Evolutionary conservation across 225 moss, liverwort and hornwort species (phyloP).

Genomic region (Lunularia cruciata): DNA sequence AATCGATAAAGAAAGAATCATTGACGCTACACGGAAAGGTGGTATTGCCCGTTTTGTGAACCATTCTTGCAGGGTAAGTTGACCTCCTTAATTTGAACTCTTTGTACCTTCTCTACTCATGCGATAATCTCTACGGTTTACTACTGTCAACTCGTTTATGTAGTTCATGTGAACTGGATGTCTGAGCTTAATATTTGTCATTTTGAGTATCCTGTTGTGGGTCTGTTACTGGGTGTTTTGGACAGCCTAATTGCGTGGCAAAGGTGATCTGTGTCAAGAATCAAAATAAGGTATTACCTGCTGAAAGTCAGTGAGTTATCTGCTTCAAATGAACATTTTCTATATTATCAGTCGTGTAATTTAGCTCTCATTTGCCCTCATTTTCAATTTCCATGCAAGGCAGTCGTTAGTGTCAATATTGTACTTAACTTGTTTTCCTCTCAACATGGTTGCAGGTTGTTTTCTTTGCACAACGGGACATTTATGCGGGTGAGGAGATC

Average conservation of each 20-base stretch:
- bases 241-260: conserved; percentile 94
- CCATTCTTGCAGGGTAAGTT: conserved; percentile 88
- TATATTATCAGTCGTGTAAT: no score
- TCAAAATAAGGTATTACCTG: conserved; percentile 81
- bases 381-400: not conserved
- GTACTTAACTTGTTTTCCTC: not conserved
- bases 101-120: no score
- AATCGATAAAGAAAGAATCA: conserved; percentile 91
- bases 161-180: no score
- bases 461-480: conserved; percentile 94
- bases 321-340: no score
- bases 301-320: no score
- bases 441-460: conserved; percentile 55
- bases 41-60: conserved; percentile 98
- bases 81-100: not conserved
- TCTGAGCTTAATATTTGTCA: not conserved
- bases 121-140: no score
- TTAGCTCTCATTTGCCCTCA: not conserved
- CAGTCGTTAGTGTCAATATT: not conserved
- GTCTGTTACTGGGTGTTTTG: conserved; percentile 10
- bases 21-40: conserved; percentile 93
- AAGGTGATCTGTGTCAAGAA: conserved; percentile 97
- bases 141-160: no score
- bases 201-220: not conserved
- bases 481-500: conserved; percentile 84